Base-by-base conservation (phyloP, 345 rosid genomes). In the Eucalyptus viminalis region DNA sequence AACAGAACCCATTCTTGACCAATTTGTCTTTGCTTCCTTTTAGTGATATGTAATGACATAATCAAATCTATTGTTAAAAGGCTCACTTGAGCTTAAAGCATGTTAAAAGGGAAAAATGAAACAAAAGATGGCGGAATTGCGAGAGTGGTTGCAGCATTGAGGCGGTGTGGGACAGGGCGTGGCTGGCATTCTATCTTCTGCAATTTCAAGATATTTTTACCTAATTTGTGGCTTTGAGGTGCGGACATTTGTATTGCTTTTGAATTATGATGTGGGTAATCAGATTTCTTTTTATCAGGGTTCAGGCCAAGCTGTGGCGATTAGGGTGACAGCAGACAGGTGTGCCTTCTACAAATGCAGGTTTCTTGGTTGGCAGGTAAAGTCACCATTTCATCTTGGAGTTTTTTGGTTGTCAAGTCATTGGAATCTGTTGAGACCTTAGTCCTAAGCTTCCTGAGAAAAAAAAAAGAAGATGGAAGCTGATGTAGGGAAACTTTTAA, bases 361-460 rank as follows among this genome's bases (percentile, higher is more conserved):
- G 89, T 97, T 97, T 90, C 99, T 98, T 11, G 98, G 99, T 11
- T 97, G 99, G 99, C 99, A 96, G 99, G 99, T 97, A 86, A 29
- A 58, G 90, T 11, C 62, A 5, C 45, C 27, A 19, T 37, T 72
- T 72, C 47, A 72, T 76, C 45, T 76, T 76, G 83, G 83, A 76
- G 15, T 37, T 37, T 72, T 19, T 76, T 21, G 45, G 45, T 76
- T 37, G 47, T 11, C 27, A 37, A 37, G 83, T 76, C 83, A 21
- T 76, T 37, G 45, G 83, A 40, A 76, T 76, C 47, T 37, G 47
- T 37, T 37, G 83, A 11, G 27, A 76, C 47, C 45, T 37, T 44
- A 76, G 27, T 72, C 45, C 83, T 37, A 72, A 21, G 45, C 83
- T 37, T 72, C 15, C 15, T 72, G 43, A 69, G 34, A 9, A 72